A percentile compares a stretch with the other conserved stretches of the same genome.
phyloP scores from a whole-genome alignment of 2,329 filamentous ascomycete species.

The Penicillium griseofulvum region DNA sequence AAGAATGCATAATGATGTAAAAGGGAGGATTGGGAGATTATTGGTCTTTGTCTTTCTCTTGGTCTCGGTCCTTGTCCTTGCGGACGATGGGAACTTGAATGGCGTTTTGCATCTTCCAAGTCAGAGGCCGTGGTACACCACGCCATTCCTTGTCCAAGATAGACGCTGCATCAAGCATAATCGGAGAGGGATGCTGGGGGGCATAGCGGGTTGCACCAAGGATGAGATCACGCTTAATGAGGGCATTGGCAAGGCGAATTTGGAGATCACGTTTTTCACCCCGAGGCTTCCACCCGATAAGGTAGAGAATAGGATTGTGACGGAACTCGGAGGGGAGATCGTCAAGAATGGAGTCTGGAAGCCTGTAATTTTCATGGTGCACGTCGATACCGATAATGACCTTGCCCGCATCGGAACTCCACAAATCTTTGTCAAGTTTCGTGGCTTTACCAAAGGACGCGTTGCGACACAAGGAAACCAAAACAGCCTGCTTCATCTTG shows the following conservation, averaged over 20 bases:
- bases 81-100: slow-evolving; percentile 31
- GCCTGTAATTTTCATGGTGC: slow-evolving; percentile 11
- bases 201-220: slow-evolving; percentile 18
- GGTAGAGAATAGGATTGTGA: slow-evolving; percentile 26
- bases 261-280: slow-evolving; percentile 29
- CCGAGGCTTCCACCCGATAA: slow-evolving; percentile 19
- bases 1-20: background rate
- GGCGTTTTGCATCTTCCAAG: slow-evolving; percentile 34
- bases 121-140: slow-evolving; percentile 21
- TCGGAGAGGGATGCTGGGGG: slow-evolving; percentile 23
- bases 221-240: slow-evolving; percentile 32
- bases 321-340: slow-evolving; percentile 27
- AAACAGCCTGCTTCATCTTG: slow-evolving; percentile 35
- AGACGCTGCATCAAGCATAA: slow-evolving; percentile 39
- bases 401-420: slow-evolving; percentile 30
- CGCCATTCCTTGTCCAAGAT: slow-evolving; percentile 35
- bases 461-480: slow-evolving; percentile 32
- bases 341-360: slow-evolving; percentile 13
- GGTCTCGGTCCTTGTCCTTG: slow-evolving; percentile 2
- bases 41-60: background rate
- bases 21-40: background rate
- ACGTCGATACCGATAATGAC: slow-evolving; percentile 34
- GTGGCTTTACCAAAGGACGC: slow-evolving; percentile 9
- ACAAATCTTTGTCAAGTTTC: slow-evolving; percentile 16
- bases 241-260: slow-evolving; percentile 22